Percentiles rank a stretch among this genome's conserved stretches.
Evolutionary conservation across 331 rosid genomes (phyloP).

Genomic region (Phaseolus coccineus): DNA sequence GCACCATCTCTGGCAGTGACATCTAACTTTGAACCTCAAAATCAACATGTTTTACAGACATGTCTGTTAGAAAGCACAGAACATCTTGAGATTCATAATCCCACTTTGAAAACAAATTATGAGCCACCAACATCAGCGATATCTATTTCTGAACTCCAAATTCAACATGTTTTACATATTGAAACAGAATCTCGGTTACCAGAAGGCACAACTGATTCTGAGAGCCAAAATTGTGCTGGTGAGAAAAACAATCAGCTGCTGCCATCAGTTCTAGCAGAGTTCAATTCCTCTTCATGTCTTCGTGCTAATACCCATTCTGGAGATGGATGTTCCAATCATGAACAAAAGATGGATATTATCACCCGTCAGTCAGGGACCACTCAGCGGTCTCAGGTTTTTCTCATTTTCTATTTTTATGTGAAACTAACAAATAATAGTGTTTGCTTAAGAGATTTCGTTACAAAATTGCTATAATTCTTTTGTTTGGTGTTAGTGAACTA

Average conservation of each 20-base stretch:
- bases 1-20: neutral
- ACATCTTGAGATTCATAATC: constrained; percentile 40
- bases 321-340: constrained; percentile 40
- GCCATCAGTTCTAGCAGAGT: constrained; percentile 31
- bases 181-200: constrained; percentile 37
- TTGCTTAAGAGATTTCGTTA: neutral
- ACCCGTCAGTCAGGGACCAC: neutral
- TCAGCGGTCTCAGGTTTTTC: constrained; percentile 34
- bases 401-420: constrained; percentile 5
- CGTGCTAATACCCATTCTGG: constrained; percentile 24
- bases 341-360: constrained; percentile 27
- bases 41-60: constrained; percentile 38
- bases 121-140: constrained; percentile 7
- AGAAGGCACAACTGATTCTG: constrained; percentile 12
- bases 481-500: constrained; percentile 7
- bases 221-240: constrained; percentile 31
- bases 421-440: neutral
- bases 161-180: constrained; percentile 41
- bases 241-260: constrained; percentile 40
- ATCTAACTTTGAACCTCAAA: constrained; percentile 36
- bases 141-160: constrained; percentile 38
- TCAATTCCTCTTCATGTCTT: constrained; percentile 18
- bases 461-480: neutral
- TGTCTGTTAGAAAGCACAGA: constrained; percentile 4
- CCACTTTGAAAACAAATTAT: constrained; percentile 16